Percentiles rank a stretch among this genome's conserved stretches.
phyloP scores from a whole-genome alignment of 768 basidiomycete genomes.

The Sarcomyxa edulis region DNA sequence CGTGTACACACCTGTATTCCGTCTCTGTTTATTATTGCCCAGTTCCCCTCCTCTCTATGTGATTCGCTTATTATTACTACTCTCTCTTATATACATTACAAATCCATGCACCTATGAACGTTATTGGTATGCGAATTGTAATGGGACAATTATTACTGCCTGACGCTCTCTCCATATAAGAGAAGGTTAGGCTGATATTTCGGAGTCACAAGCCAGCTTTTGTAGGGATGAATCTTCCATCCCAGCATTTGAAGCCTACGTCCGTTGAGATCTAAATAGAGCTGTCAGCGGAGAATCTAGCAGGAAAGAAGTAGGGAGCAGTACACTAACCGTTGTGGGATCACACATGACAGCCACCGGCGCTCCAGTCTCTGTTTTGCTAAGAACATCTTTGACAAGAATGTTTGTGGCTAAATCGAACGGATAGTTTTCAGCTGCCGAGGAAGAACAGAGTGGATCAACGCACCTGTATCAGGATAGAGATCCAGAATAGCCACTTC shows the following conservation, averaged over 20 bases:
- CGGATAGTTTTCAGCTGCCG: background rate
- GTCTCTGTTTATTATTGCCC: too few relatives aligned
- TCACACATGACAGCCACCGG: slow-evolving; percentile 52
- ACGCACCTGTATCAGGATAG: slow-evolving; percentile 47
- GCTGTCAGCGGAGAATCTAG: background rate
- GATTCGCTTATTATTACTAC: too few relatives aligned
- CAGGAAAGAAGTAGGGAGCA: background rate
- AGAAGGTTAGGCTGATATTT: slow-evolving; percentile 1
- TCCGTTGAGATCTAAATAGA: slow-evolving; percentile 33
- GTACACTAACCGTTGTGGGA: slow-evolving; percentile 33
- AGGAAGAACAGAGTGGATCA: background rate
- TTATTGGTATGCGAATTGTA: too few relatives aligned
- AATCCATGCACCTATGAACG: too few relatives aligned
- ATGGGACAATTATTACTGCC: too few relatives aligned
- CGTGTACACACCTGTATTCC: too few relatives aligned
- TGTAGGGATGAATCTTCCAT: slow-evolving; percentile 40
- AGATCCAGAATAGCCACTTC: slow-evolving; percentile 57
- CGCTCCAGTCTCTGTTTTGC: slow-evolving; percentile 37
- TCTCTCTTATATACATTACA: too few relatives aligned
- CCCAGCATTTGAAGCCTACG: slow-evolving; percentile 46
- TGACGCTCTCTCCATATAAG: too few relatives aligned
- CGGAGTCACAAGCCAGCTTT: too few relatives aligned
- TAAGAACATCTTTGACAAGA: slow-evolving; percentile 40
- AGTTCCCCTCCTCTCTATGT: too few relatives aligned
- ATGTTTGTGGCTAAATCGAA: slow-evolving; percentile 43